A percentile compares a stretch with the other conserved stretches of the same genome.
phyloP scores from a whole-genome alignment of 371 early-diverging fungal genomes.

The Caulochytrium protostelioides region DNA sequence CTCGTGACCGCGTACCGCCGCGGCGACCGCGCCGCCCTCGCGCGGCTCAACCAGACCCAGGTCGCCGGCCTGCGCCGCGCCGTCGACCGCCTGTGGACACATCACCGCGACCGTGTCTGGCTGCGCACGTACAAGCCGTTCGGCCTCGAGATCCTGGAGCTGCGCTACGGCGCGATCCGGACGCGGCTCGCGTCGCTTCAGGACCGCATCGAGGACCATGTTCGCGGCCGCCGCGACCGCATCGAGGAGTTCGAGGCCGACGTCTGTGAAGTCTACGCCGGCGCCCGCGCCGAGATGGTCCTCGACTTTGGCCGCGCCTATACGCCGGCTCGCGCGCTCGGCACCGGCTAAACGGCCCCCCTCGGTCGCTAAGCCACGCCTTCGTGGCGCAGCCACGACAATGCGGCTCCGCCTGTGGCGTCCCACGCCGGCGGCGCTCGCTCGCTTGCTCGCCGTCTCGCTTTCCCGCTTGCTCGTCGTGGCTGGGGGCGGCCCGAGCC shows the following conservation, averaged over 20 bases:
- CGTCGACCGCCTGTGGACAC: conserved; percentile 47
- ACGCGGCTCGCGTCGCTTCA: conserved; percentile 51
- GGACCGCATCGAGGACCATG: conserved; percentile 27
- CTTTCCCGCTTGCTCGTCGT: too few species aligned
- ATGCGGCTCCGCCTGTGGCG: too few species aligned
- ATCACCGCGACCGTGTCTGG: conserved; percentile 50
- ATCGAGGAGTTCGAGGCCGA: conserved; percentile 48
- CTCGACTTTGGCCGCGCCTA: conserved; percentile 44
- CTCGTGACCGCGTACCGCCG: conserved; percentile 39
- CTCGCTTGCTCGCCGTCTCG: too few species aligned
- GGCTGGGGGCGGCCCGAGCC: too few species aligned
- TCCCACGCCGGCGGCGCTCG: too few species aligned
- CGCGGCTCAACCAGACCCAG: too few species aligned
- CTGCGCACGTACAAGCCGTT: conserved; percentile 53
- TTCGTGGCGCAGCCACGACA: too few species aligned
- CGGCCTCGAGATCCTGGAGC: conserved; percentile 63
- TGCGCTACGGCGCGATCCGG: conserved; percentile 55
- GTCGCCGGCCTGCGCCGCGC: conserved; percentile 33
- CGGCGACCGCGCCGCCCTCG: conserved; percentile 25
- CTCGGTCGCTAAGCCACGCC: too few species aligned
- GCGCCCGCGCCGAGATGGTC: conserved; percentile 34
- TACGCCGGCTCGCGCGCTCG: conserved; percentile 29
- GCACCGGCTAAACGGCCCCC: conserved; percentile 7
- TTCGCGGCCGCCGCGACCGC: conserved; percentile 15
- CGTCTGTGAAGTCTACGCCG: conserved; percentile 35